Evolutionary conservation across 768 basidiomycete species (phyloP).

Genomic region (Macrolepiota fuliginosa): DNA sequence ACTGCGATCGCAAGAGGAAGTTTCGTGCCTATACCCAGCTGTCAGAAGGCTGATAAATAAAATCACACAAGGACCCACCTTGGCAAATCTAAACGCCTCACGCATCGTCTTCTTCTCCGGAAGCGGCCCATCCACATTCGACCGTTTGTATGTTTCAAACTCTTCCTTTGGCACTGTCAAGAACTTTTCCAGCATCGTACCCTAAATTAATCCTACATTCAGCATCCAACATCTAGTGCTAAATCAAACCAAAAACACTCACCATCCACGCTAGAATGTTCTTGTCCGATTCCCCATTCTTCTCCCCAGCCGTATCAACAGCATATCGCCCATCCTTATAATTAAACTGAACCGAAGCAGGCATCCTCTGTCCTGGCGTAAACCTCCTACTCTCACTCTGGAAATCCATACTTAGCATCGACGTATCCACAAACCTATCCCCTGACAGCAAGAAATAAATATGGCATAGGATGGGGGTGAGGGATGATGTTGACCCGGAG

Average conservation of each 20-base stretch:
- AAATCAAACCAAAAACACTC: conserved; percentile 19
- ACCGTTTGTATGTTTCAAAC: conserved; percentile 56
- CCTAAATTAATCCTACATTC: conserved; percentile 43
- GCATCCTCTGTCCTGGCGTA: conserved; percentile 77
- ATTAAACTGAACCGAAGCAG: conserved; percentile 66
- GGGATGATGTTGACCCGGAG: conserved; percentile 86
- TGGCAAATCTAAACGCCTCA: conserved; percentile 87
- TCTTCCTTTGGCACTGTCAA: conserved; percentile 65
- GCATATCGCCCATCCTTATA: conserved; percentile 66
- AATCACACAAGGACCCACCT: conserved; percentile 41
- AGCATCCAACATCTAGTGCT: neutral
- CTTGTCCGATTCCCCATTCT: conserved; percentile 45
- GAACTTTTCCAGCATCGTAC: conserved; percentile 86
- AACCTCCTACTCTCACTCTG: conserved; percentile 59
- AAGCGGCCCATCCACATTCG: conserved; percentile 20
- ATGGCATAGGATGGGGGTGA: conserved; percentile 81
- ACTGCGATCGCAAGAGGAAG: conserved; percentile 92
- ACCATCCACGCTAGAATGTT: conserved; percentile 81
- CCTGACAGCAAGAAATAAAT: conserved; percentile 86
- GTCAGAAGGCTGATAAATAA: neutral
- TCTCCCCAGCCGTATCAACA: conserved; percentile 52
- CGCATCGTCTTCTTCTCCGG: conserved; percentile 35
- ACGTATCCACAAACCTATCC: conserved; percentile 62
- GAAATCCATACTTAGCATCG: conserved; percentile 60
- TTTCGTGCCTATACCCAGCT: conserved; percentile 39